Conservation (phyloP, 2,329 filamentous ascomycete genomes). For the Pestalotiopsis sp. region DNA sequence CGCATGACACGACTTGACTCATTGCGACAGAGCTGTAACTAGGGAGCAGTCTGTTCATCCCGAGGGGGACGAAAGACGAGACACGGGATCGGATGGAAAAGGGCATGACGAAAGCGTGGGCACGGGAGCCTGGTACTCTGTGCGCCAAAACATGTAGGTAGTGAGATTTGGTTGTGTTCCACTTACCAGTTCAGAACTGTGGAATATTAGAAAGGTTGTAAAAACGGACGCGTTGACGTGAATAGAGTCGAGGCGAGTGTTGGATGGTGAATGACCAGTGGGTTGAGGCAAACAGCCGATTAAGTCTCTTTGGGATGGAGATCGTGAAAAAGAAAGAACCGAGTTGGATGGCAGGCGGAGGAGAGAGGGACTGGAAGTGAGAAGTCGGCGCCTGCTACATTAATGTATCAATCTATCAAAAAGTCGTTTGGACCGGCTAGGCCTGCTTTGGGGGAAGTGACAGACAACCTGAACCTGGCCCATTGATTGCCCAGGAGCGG, state of each 20-base stretch:
- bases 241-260: neutral
- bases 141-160: no score
- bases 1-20: neutral
- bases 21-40: constrained; percentile 3
- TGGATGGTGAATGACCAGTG: constrained; percentile 3
- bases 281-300: neutral
- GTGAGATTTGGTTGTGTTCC: no score
- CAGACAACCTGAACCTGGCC: neutral
- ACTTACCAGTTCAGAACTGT: constrained; percentile 9
- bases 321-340: neutral
- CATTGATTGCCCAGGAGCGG: no score
- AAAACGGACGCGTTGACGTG: neutral
- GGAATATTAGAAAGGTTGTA: constrained; percentile 4
- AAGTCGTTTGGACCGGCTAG: neutral
- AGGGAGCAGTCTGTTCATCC: neutral
- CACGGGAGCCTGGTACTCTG: neutral
- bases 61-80: neutral
- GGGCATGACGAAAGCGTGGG: neutral
- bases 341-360: neutral
- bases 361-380: neutral
- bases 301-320: neutral
- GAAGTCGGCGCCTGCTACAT: neutral
- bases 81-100: neutral
- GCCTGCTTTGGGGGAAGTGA: neutral
- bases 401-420: neutral